These are phyloP conservation scores for Neurospora hispaniola DNA, from an alignment of 495 filamentous ascomycete genomes.

Conservation along the genomic window DNA sequence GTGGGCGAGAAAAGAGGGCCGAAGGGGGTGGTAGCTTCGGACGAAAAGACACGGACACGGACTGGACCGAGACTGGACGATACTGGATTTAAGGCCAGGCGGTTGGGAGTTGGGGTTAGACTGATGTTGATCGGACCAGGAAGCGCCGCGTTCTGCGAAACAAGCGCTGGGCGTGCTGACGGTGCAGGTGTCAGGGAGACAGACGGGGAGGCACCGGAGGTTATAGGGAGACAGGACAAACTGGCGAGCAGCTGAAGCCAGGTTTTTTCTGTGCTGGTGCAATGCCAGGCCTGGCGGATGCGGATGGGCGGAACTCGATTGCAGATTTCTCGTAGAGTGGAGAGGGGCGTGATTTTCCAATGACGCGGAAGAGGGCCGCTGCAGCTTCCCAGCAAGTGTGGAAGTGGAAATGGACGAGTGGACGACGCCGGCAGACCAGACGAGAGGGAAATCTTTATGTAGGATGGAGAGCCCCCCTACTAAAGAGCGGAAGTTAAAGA, in stretches of 20 bases:
- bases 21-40: neutral
- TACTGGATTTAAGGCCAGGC: neutral
- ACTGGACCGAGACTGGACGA: neutral
- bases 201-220: neutral
- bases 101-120: neutral
- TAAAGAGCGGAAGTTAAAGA: neutral
- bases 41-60: neutral
- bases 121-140: neutral
- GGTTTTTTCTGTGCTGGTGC: neutral
- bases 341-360: constrained; percentile 25
- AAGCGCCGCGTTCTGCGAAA: neutral
- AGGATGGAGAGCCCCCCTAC: neutral
- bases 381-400: neutral
- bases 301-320: constrained; percentile 3
- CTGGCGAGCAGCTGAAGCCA: neutral
- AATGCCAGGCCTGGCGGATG: neutral
- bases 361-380: constrained; percentile 15
- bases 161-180: neutral
- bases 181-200: neutral
- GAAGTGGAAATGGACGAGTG: neutral
- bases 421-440: neutral
- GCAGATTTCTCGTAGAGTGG: constrained; percentile 20
- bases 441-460: neutral
- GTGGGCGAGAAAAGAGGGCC: neutral
- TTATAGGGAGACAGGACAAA: neutral